Evolutionary conservation across 257 asterid species (phyloP), one percentile per base, ranked within the genome.

Genomic region (Scutellaria barbata): DNA sequence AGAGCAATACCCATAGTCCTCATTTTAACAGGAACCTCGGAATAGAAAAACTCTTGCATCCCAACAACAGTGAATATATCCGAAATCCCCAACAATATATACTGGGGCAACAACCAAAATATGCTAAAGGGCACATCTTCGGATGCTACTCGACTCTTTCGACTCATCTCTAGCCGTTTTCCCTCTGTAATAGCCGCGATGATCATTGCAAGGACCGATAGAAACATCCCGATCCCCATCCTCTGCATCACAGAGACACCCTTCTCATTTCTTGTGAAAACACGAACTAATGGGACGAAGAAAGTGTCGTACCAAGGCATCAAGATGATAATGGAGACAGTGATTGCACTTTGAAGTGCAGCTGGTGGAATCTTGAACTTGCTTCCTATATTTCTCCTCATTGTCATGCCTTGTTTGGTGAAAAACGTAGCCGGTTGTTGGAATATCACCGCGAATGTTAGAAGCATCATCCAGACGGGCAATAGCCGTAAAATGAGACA

Each of bases 21-120:
- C 95, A 92, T 88, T 12, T 78, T 76, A 16, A 37, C 66, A 0
- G 99, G 99, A n/a, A 95, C 99, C 65, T 92, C 92, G 0, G 90
- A 81, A 14, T 87, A 92, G 82, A 95, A 95, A 69, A 81, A 95
- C 76, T 92, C 98, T 63, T 95, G 98, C 99, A 95, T 92, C 37
- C 98, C 99, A 0, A 95, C 99, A 0, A 95, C 99, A 0, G 99
- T 95, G 72, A 95, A 95, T 37, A 92, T 85, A 40, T 95, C 99
- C 0, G 99, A 95, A 40, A 95, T 83, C 5, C 99, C 99, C 67
- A 95, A 66, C 47, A 95, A 12, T 3, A 95, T 79, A 66, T 95
- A 95, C 61, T 95, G 99, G 0, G 99, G 99, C 42, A 95, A 83
- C 81, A 95, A 66, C 97, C 99, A 92, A 18, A 89, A 87, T 12